These are phyloP conservation scores for Oligophagozyma castellii DNA, from an alignment of 1,139 yeast species.

Conservation along the genomic window DNA sequence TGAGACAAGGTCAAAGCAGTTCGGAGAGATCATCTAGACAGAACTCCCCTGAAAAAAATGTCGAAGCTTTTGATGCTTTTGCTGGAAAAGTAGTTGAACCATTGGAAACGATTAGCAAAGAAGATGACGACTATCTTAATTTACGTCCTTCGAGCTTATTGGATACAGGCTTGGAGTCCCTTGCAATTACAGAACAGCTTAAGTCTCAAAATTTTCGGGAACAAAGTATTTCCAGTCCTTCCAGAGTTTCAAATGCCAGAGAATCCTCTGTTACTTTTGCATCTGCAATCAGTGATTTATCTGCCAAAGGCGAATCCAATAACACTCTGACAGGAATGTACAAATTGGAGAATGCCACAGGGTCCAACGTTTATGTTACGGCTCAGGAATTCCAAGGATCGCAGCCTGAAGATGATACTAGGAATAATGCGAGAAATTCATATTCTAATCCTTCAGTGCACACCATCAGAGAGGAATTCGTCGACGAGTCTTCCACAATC, in stretches of 20 bases:
- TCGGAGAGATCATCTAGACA: neutral
- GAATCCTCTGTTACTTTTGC: slow-evolving; percentile 12
- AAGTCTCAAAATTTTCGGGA: neutral
- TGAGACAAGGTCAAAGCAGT: slow-evolving; percentile 1
- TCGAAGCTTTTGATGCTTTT: too few species aligned
- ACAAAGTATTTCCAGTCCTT: neutral
- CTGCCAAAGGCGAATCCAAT: slow-evolving; percentile 6
- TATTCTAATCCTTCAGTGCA: too few species aligned
- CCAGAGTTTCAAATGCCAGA: slow-evolving; percentile 4
- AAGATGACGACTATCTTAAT: slow-evolving; percentile 6
- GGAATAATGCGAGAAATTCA: neutral
- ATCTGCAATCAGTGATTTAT: slow-evolving; percentile 17
- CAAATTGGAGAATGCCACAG: slow-evolving; percentile 14
- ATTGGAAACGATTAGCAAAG: neutral
- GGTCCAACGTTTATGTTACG: slow-evolving; percentile 14
- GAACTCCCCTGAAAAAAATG: neutral
- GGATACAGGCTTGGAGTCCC: slow-evolving; percentile 10
- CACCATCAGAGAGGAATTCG: neutral
- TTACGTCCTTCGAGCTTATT: slow-evolving; percentile 13
- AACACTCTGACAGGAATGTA: slow-evolving; percentile 9
- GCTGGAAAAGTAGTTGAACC: neutral
- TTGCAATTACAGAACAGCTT: slow-evolving; percentile 4
- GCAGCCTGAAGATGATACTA: slow-evolving; percentile 1
- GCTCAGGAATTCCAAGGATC: slow-evolving; percentile 14
- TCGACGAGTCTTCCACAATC: neutral